Conservation (phyloP, 2,329 filamentous ascomycete species). For the Hypoxylon sp. region DNA sequence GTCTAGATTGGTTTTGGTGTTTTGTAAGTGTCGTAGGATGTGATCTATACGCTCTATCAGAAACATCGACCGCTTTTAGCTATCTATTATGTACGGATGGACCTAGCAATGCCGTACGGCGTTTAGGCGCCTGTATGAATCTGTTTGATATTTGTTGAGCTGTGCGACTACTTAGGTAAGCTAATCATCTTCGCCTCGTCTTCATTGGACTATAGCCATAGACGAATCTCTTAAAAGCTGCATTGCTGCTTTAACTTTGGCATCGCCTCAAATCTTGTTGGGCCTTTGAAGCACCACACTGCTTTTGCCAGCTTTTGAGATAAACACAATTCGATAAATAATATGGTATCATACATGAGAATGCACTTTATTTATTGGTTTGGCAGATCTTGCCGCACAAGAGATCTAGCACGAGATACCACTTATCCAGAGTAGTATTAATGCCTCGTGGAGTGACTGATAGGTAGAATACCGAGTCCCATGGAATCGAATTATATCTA, state of each 20-base stretch:
- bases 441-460: too few species aligned
- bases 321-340: too few species aligned
- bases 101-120: not conserved
- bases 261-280: not conserved
- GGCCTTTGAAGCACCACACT: not conserved
- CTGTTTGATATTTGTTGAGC: not conserved
- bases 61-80: not conserved
- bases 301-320: too few species aligned
- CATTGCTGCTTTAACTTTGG: not conserved
- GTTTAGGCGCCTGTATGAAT: not conserved
- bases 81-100: not conserved
- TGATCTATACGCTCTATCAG: not conserved
- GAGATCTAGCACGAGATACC: too few species aligned
- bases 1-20: slow-evolving; percentile 1
- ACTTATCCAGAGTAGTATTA: too few species aligned
- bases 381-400: too few species aligned
- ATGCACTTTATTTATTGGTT: too few species aligned
- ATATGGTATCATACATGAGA: too few species aligned
- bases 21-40: slow-evolving; percentile 9
- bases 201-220: not conserved
- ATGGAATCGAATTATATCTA: too few species aligned
- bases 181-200: not conserved
- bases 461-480: too few species aligned
- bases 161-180: too few species aligned
- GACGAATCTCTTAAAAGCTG: not conserved